These are phyloP conservation scores for Pestalotiopsis sp. DNA, from an alignment of 2,329 filamentous ascomycete genomes.

Conservation along the genomic window DNA sequence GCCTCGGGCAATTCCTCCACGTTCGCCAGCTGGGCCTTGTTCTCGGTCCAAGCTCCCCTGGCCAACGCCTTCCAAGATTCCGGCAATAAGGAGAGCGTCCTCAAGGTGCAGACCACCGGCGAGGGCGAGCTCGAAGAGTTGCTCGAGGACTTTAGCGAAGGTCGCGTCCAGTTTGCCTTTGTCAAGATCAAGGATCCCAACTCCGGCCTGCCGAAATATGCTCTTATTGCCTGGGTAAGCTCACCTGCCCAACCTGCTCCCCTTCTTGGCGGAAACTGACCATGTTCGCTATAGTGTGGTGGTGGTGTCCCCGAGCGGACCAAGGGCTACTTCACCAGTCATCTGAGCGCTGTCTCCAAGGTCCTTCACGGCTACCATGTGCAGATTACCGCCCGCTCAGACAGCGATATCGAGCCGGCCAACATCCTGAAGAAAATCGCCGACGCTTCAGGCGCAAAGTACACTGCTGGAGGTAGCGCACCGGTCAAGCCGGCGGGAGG, in stretches of 20 bases:
- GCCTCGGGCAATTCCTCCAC: conserved; percentile 70
- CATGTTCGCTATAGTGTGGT: conserved; percentile 66
- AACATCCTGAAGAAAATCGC: conserved; percentile 90
- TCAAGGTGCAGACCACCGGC: conserved; percentile 93
- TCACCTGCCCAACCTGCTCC: background rate
- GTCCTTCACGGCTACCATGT: conserved; percentile 96
- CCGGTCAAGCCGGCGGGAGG: conserved; percentile 53
- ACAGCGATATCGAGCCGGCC: conserved; percentile 85
- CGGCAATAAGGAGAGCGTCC: conserved; percentile 85
- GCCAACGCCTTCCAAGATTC: conserved; percentile 91
- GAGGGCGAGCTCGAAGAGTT: conserved; percentile 91
- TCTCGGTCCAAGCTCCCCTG: conserved; percentile 89
- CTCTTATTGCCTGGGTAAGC: conserved; percentile 83
- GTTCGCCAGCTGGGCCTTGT: conserved; percentile 90
- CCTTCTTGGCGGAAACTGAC: background rate
- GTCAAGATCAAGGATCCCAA: conserved; percentile 97
- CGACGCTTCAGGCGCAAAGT: conserved; percentile 93
- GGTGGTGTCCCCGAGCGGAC: conserved; percentile 97
- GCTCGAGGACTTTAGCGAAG: conserved; percentile 95
- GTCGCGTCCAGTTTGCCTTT: conserved; percentile 94
- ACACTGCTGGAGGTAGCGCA: conserved; percentile 70
- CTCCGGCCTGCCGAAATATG: conserved; percentile 83
- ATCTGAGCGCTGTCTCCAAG: conserved; percentile 86
- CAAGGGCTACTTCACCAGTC: conserved; percentile 98
- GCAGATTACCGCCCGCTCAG: conserved; percentile 92